These are phyloP conservation scores for Globisporangium acanthophoron DNA, from an alignment of 352 stramenopile species.

Conservation along the genomic window DNA sequence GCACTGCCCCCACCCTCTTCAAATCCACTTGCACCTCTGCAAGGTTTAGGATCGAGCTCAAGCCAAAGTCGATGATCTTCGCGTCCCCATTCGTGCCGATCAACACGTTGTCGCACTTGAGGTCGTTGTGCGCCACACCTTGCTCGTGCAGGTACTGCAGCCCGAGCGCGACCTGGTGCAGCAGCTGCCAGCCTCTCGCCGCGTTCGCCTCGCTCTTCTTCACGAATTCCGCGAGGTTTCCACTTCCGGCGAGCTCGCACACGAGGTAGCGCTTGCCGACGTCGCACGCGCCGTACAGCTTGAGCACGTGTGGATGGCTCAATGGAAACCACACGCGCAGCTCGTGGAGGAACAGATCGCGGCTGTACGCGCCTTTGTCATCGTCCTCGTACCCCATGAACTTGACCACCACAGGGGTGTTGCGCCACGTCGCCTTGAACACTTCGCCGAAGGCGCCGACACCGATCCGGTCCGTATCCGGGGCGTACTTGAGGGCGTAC, in stretches of 20 bases:
- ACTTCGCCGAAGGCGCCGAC: too few species aligned
- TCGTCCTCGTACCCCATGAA: too few species aligned
- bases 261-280: too few species aligned
- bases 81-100: not conserved
- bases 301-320: constrained; percentile 28
- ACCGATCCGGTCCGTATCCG: too few species aligned
- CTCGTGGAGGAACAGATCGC: constrained; percentile 9
- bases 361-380: too few species aligned
- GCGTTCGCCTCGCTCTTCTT: not conserved
- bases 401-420: too few species aligned
- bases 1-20: too few species aligned
- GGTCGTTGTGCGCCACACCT: not conserved
- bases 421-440: too few species aligned
- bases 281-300: not conserved
- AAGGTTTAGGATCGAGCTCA: not conserved
- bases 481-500: too few species aligned
- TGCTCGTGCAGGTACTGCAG: not conserved
- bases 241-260: too few species aligned
- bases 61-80: not conserved
- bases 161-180: not conserved
- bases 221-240: not conserved
- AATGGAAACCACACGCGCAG: too few species aligned
- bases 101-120: not conserved
- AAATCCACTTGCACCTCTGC: too few species aligned
- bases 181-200: not conserved